phyloP scores from a whole-genome alignment of 2,329 filamentous ascomycete species.

The Chrysoporthe cubensis region DNA sequence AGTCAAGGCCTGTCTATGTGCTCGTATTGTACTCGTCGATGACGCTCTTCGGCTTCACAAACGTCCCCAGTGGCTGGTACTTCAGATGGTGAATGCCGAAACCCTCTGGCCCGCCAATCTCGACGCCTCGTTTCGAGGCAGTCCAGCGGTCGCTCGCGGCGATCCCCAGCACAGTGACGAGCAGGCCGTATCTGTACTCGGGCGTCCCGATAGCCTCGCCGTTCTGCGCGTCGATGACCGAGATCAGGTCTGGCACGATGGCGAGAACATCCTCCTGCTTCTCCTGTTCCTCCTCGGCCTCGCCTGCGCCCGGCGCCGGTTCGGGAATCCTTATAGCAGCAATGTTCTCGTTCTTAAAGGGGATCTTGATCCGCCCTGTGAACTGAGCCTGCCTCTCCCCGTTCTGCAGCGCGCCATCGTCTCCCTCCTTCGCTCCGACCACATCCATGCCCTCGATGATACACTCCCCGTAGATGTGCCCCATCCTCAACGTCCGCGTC shows the following conservation, averaged over 20 bases:
- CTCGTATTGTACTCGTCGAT: conserved; percentile 52
- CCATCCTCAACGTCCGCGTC: conserved; percentile 57
- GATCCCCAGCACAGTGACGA: conserved; percentile 54
- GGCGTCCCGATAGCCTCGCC: conserved; percentile 61
- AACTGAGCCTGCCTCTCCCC: conserved; percentile 34
- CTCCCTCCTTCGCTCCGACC: conserved; percentile 16
- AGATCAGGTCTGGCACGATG: conserved; percentile 60
- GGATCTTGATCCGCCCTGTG: conserved; percentile 61
- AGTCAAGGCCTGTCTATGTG: neutral
- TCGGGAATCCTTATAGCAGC: conserved; percentile 50
- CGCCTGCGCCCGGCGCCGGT: neutral
- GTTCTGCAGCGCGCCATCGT: conserved; percentile 35
- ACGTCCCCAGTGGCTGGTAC: conserved; percentile 53
- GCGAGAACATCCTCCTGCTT: conserved; percentile 50
- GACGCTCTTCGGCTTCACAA: conserved; percentile 54
- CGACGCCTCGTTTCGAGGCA: conserved; percentile 48
- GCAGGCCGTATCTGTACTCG: conserved; percentile 58
- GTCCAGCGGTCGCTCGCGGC: conserved; percentile 51
- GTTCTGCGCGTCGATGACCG: conserved; percentile 58
- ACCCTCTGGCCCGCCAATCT: conserved; percentile 53
- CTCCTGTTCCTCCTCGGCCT: conserved; percentile 41
- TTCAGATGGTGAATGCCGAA: conserved; percentile 53
- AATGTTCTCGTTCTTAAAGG: conserved; percentile 75
- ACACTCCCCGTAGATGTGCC: conserved; percentile 64
- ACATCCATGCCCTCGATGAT: conserved; percentile 55